These are phyloP conservation scores for Nemania serpens DNA, from an alignment of 2,329 filamentous ascomycete species.

Conservation along the genomic window DNA sequence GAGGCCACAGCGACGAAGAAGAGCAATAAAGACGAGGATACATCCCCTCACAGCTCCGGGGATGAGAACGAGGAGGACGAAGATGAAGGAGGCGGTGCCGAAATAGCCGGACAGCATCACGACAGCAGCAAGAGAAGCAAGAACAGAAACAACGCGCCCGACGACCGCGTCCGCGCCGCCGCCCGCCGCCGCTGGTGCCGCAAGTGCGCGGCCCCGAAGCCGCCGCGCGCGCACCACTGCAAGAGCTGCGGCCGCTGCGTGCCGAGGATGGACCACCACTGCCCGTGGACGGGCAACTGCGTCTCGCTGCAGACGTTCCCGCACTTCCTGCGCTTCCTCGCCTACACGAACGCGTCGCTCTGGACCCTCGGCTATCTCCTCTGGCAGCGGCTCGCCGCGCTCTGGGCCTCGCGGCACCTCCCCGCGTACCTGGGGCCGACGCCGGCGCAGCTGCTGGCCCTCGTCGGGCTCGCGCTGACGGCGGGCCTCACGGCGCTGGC, in stretches of 20 bases:
- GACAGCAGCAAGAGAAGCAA: not conserved
- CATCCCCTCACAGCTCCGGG: constrained; percentile 32
- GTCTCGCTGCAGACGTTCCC: constrained; percentile 82
- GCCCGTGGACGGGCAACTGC: constrained; percentile 83
- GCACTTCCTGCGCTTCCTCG: constrained; percentile 79
- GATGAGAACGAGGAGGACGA: constrained; percentile 27
- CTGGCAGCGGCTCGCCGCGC: constrained; percentile 58
- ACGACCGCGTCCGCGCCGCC: constrained; percentile 6
- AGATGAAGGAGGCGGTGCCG: not conserved
- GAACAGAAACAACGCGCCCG: not conserved
- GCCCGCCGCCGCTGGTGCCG: constrained; percentile 65
- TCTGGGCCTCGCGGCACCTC: constrained; percentile 69
- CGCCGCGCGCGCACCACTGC: constrained; percentile 81
- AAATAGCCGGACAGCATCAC: not conserved
- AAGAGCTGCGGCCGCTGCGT: constrained; percentile 75
- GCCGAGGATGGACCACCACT: constrained; percentile 85
- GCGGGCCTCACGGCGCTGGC: constrained; percentile 65
- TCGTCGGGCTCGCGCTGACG: constrained; percentile 64
- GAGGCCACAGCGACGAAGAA: not conserved
- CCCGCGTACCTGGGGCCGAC: constrained; percentile 77
- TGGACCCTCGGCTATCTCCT: constrained; percentile 66
- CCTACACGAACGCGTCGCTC: constrained; percentile 69
- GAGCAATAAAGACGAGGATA: constrained; percentile 39
- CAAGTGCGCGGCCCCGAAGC: constrained; percentile 76
- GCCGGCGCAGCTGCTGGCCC: constrained; percentile 59